Evolutionary conservation across 1,139 yeast genomes (phyloP).

Genomic region (Debaryomyces fabryi): DNA sequence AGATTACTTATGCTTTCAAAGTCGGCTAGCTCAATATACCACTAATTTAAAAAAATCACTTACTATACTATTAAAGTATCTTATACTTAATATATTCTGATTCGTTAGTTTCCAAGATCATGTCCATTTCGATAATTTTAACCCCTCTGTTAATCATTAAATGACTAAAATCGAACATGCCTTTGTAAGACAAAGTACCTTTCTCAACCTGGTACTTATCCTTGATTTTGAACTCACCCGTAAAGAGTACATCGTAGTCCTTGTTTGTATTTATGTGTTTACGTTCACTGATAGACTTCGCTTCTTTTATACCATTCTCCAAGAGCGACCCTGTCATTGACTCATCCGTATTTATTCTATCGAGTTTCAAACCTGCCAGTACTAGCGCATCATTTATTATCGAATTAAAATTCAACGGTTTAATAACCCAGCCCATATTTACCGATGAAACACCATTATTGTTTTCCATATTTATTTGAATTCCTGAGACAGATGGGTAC

Average conservation of each 20-base stretch:
- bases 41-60: background rate
- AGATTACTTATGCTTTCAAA: background rate
- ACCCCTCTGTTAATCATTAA: constrained; percentile 35
- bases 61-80: constrained; percentile 1
- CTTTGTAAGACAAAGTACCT: constrained; percentile 30
- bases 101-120: constrained; percentile 11
- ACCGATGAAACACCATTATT: constrained; percentile 7
- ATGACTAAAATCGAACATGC: constrained; percentile 38
- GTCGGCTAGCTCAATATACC: background rate
- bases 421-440: constrained; percentile 28
- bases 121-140: constrained; percentile 23
- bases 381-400: constrained; percentile 24
- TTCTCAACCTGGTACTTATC: constrained; percentile 20
- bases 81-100: constrained; percentile 14
- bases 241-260: constrained; percentile 28
- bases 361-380: constrained; percentile 29
- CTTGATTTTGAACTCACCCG: constrained; percentile 25
- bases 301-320: background rate
- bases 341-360: constrained; percentile 27
- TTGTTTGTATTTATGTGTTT: constrained; percentile 18
- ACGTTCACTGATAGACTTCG: constrained; percentile 9
- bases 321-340: background rate
- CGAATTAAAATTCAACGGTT: constrained; percentile 27
- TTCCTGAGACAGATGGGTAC: constrained; percentile 35
- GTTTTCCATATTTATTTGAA: constrained; percentile 23